A percentile compares a stretch with the other conserved stretches of the same genome.
Conservation (phyloP, 106 monocot genomes). For the Alisma plantagoaquatica region DNA sequence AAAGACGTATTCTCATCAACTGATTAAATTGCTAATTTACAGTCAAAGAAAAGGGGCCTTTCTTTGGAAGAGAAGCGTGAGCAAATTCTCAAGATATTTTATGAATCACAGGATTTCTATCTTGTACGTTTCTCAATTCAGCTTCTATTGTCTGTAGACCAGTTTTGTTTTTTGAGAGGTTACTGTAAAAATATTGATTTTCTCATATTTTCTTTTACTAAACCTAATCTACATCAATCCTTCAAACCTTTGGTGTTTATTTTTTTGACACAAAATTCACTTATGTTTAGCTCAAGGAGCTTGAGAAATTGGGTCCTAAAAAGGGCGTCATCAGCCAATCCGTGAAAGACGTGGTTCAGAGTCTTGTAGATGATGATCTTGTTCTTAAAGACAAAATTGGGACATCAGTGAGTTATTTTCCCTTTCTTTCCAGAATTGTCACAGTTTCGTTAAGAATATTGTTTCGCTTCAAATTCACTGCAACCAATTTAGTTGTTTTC, state of each 20-base stretch:
- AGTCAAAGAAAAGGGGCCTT: slow-evolving; percentile 97
- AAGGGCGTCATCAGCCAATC: slow-evolving; percentile 95
- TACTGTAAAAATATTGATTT: background rate
- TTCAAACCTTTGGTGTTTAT: background rate
- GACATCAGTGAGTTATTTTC: slow-evolving; percentile 61
- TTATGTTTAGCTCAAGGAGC: slow-evolving; percentile 68
- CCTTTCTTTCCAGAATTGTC: background rate
- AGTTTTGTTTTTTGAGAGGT: background rate
- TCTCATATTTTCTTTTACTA: background rate
- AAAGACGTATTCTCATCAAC: too few species aligned
- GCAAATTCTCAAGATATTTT: slow-evolving; percentile 93
- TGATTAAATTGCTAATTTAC: slow-evolving; percentile 3
- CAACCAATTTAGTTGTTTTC: too few species aligned
- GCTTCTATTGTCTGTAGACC: background rate
- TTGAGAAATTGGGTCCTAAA: slow-evolving; percentile 95
- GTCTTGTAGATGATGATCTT: slow-evolving; percentile 93
- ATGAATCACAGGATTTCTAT: slow-evolving; percentile 80
- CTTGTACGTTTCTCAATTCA: slow-evolving; percentile 41
- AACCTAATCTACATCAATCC: background rate
- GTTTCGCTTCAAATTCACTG: too few species aligned
- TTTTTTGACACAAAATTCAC: background rate
- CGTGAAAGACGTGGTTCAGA: slow-evolving; percentile 95
- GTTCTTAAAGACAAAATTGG: slow-evolving; percentile 98
- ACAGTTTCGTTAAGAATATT: background rate
- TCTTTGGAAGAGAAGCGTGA: slow-evolving; percentile 96